Evolutionary conservation across 2,329 filamentous ascomycete genomes (phyloP).

Genomic region (Coniochaeta hoffmannii): DNA sequence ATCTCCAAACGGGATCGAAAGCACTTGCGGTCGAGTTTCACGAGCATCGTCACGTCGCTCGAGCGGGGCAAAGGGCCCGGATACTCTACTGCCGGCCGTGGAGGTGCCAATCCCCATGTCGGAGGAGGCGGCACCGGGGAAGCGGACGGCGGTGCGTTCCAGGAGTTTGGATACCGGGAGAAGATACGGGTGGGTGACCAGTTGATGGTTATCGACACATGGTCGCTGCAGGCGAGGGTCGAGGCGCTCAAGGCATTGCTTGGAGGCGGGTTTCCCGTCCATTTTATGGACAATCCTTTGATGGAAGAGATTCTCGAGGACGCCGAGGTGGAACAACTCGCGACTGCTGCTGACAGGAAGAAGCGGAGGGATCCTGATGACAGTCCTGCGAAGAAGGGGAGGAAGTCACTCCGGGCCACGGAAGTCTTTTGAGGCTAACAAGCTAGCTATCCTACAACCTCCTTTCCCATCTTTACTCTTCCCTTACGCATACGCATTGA

Average conservation of each 20-base stretch:
- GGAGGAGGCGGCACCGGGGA: conserved; percentile 30
- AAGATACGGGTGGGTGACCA: conserved; percentile 40
- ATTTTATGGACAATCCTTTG: conserved; percentile 31
- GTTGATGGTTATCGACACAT: conserved; percentile 39
- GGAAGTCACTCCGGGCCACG: neutral
- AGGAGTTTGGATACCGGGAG: conserved; percentile 45
- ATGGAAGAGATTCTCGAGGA: conserved; percentile 27
- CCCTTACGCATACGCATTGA: neutral
- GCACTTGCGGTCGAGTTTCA: conserved; percentile 38
- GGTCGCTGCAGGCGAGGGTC: conserved; percentile 42
- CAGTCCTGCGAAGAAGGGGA: neutral
- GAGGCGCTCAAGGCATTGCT: conserved; percentile 40
- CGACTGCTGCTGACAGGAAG: neutral
- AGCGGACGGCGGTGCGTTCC: conserved; percentile 30
- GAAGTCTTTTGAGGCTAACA: neutral
- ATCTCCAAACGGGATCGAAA: conserved; percentile 42
- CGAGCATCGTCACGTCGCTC: conserved; percentile 46
- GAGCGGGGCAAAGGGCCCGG: conserved; percentile 46
- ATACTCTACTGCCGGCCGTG: conserved; percentile 41
- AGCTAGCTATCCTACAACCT: neutral
- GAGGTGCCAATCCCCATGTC: conserved; percentile 32
- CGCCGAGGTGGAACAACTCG: conserved; percentile 21
- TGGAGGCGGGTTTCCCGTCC: conserved; percentile 33
- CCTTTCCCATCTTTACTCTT: neutral
- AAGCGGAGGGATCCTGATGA: neutral